Evolutionary conservation across 257 asterid genomes (phyloP).

Genomic region (Dorcoceras hygrometricum): DNA sequence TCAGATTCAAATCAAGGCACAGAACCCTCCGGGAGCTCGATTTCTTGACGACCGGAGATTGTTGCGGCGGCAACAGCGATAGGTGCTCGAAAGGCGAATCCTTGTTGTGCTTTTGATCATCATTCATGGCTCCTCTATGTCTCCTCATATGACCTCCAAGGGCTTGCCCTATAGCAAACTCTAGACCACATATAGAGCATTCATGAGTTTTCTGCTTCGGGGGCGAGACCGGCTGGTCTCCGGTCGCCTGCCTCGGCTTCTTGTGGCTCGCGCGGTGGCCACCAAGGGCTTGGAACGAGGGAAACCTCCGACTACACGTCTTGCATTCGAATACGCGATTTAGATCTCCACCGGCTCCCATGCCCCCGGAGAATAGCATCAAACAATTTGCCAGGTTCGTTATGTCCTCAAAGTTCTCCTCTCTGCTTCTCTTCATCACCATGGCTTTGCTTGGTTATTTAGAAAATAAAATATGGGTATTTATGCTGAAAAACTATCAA

Average conservation of each 20-base stretch:
- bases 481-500: neutral
- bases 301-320: conserved; percentile 7
- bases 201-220: conserved; percentile 18
- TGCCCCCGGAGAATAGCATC: neutral
- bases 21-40: conserved; percentile 40
- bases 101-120: conserved; percentile 9
- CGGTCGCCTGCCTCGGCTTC: conserved; percentile 17
- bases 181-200: neutral
- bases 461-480: neutral
- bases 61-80: conserved; percentile 35
- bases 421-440: conserved; percentile 34
- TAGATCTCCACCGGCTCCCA: neutral
- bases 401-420: conserved; percentile 21
- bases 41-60: conserved; percentile 17
- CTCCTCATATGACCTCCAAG: conserved; percentile 35
- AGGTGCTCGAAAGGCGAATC: conserved; percentile 10
- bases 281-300: neutral
- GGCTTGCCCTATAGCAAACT: neutral
- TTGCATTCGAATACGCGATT: conserved; percentile 11
- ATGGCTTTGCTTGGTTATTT: neutral
- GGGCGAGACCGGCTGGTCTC: conserved; percentile 36
- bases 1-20: conserved; percentile 59
- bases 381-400: conserved; percentile 16
- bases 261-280: neutral
- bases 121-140: conserved; percentile 34